phyloP scores from a whole-genome alignment of 495 filamentous ascomycete genomes.

The Xylaria grammica region DNA sequence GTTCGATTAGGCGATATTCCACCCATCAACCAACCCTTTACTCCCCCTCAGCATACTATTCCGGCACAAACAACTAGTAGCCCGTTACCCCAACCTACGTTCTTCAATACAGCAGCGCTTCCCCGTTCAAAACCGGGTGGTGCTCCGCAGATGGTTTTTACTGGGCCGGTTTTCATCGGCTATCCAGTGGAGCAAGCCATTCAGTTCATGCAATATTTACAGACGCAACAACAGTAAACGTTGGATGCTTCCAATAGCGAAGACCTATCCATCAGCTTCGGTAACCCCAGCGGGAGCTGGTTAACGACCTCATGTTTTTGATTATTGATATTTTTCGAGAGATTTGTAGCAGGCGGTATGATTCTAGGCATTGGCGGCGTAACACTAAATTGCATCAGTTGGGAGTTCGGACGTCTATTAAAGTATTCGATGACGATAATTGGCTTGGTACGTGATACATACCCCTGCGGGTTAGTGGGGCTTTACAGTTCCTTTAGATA shows the following conservation, averaged over 20 bases:
- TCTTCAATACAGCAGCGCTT: slow-evolving; percentile 43
- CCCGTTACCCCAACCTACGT: slow-evolving; percentile 40
- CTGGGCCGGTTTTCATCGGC: slow-evolving; percentile 87
- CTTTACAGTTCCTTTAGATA: neutral
- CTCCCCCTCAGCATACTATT: slow-evolving; percentile 25
- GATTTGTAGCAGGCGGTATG: neutral
- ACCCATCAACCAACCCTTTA: slow-evolving; percentile 28
- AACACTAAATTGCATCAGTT: slow-evolving; percentile 12
- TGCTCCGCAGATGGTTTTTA: slow-evolving; percentile 73
- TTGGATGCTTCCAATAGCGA: neutral
- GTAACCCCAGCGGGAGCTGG: neutral
- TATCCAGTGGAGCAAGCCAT: slow-evolving; percentile 82
- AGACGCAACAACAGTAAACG: slow-evolving; percentile 30
- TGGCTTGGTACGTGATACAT: neutral
- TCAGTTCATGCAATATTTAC: slow-evolving; percentile 66
- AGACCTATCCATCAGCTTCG: neutral
- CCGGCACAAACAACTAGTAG: slow-evolving; percentile 18
- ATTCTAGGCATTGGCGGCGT: neutral
- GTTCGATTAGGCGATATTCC: slow-evolving; percentile 22
- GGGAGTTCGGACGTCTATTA: slow-evolving; percentile 8
- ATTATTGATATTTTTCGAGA: neutral
- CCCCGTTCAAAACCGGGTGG: slow-evolving; percentile 33
- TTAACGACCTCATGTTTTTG: neutral
- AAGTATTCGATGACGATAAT: slow-evolving; percentile 4
- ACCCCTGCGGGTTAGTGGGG: neutral